Percentiles rank a stretch among this genome's conserved stretches.
Conservation (phyloP, 768 basidiomycete species). For the Dioszegia aurantiaca region DNA sequence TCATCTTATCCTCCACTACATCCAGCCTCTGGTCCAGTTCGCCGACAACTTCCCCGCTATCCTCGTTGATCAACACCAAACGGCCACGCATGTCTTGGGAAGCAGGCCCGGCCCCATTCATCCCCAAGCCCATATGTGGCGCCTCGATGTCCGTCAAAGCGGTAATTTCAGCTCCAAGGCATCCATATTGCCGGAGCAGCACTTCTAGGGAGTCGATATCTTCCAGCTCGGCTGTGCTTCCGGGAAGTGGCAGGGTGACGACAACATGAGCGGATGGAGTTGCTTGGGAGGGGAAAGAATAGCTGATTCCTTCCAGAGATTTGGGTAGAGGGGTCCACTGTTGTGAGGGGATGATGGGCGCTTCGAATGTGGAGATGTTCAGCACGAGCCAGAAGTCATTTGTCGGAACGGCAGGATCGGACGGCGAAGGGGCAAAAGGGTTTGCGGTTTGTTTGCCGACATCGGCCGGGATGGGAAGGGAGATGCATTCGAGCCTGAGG, state of each 20-base stretch:
- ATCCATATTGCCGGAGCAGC: conserved; percentile 64
- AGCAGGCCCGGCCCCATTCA: conserved; percentile 9
- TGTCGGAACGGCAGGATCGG: conserved; percentile 50
- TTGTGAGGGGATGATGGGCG: conserved; percentile 62
- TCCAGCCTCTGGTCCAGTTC: conserved; percentile 62
- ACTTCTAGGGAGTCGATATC: conserved; percentile 61
- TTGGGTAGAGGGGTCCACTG: conserved; percentile 55
- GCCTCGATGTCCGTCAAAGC: conserved; percentile 28
- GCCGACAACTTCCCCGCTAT: conserved; percentile 68
- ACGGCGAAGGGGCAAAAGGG: conserved; percentile 45
- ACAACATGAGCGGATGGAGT: conserved; percentile 41
- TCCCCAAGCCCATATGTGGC: conserved; percentile 12
- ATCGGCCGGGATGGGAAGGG: conserved; percentile 52
- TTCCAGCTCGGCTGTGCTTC: conserved; percentile 55
- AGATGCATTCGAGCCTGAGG: conserved; percentile 66
- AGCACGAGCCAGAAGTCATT: conserved; percentile 68
- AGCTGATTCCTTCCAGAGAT: conserved; percentile 25
- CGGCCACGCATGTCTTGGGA: conserved; percentile 56
- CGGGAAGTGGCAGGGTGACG: conserved; percentile 44
- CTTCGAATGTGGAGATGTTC: conserved; percentile 59
- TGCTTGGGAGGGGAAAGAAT: conserved; percentile 52
- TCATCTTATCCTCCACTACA: conserved; percentile 62
- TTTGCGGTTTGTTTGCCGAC: conserved; percentile 44
- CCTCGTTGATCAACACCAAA: conserved; percentile 69
- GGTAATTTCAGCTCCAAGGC: conserved; percentile 28